These are phyloP conservation scores for Pochonia chlamydosporia DNA, from an alignment of 2,329 filamentous ascomycete species.

Conservation along the genomic window DNA sequence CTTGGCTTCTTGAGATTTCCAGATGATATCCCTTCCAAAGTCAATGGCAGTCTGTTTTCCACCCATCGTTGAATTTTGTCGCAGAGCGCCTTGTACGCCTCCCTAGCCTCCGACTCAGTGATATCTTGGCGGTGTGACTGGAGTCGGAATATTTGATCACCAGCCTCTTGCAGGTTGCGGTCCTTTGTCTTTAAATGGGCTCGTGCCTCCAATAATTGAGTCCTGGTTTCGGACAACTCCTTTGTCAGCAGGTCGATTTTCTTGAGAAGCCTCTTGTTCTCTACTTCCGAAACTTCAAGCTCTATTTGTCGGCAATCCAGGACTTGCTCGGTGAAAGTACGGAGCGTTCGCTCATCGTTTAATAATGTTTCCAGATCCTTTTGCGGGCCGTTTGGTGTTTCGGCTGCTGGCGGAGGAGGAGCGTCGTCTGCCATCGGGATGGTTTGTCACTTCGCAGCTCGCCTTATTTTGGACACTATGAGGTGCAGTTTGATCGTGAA, in stretches of 20 bases:
- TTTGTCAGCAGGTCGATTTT: slow-evolving; percentile 23
- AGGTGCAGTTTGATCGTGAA: neutral
- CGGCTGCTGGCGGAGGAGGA: neutral
- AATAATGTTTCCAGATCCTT: slow-evolving; percentile 19
- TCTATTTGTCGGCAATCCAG: slow-evolving; percentile 29
- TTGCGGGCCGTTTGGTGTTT: neutral
- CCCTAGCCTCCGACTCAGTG: slow-evolving; percentile 28
- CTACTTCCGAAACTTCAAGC: slow-evolving; percentile 23
- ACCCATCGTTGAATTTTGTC: slow-evolving; percentile 31
- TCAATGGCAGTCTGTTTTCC: slow-evolving; percentile 24
- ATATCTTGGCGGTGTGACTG: slow-evolving; percentile 28
- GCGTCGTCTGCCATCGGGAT: neutral
- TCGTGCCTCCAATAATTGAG: slow-evolving; percentile 24
- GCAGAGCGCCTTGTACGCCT: slow-evolving; percentile 26
- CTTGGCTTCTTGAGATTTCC: slow-evolving; percentile 19
- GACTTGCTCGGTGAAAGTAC: slow-evolving; percentile 29
- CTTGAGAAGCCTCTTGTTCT: slow-evolving; percentile 20
- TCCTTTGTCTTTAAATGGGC: slow-evolving; percentile 18
- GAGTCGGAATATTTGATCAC: slow-evolving; percentile 26
- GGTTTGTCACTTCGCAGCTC: neutral
- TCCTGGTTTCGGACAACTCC: slow-evolving; percentile 23
- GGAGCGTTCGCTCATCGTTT: slow-evolving; percentile 25
- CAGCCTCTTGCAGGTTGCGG: slow-evolving; percentile 23
- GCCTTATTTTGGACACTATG: neutral
- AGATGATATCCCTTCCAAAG: slow-evolving; percentile 25